phyloP scores from a whole-genome alignment of 768 basidiomycete species.

The Candolleomyces eurysporus region DNA sequence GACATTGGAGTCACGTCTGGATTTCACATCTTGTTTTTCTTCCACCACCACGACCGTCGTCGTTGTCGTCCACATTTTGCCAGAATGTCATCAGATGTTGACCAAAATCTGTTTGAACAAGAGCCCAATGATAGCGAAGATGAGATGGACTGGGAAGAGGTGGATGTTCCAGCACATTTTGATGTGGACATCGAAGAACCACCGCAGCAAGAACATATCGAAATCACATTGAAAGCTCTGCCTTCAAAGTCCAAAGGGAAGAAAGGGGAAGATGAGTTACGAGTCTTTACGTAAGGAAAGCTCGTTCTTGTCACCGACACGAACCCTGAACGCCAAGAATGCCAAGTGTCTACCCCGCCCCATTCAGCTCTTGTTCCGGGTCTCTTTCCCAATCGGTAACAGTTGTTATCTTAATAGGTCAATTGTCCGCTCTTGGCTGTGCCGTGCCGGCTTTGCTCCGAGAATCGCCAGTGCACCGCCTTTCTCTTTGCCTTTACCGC shows the following conservation, averaged over 20 bases:
- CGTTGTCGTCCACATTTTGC: not conserved
- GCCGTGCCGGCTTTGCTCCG: too few species aligned
- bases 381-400: too few species aligned
- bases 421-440: too few species aligned
- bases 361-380: too few species aligned
- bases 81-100: constrained; percentile 1
- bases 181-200: constrained; percentile 15
- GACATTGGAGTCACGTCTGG: not conserved
- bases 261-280: constrained; percentile 11
- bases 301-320: too few species aligned
- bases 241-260: constrained; percentile 51
- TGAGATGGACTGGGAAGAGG: constrained; percentile 82
- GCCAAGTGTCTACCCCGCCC: too few species aligned
- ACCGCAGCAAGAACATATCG: constrained; percentile 21
- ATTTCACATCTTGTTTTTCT: not conserved
- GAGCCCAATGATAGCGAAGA: constrained; percentile 47
- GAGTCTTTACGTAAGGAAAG: too few species aligned
- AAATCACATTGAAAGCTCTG: constrained; percentile 57
- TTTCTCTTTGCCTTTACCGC: too few species aligned
- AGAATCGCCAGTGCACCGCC: too few species aligned
- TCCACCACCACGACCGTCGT: not conserved
- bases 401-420: too few species aligned
- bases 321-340: too few species aligned
- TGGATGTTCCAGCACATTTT: constrained; percentile 52
- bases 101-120: not conserved